These are phyloP conservation scores for Fusarium sp. DNA, from an alignment of 2,329 filamentous ascomycete species.

Conservation along the genomic window DNA sequence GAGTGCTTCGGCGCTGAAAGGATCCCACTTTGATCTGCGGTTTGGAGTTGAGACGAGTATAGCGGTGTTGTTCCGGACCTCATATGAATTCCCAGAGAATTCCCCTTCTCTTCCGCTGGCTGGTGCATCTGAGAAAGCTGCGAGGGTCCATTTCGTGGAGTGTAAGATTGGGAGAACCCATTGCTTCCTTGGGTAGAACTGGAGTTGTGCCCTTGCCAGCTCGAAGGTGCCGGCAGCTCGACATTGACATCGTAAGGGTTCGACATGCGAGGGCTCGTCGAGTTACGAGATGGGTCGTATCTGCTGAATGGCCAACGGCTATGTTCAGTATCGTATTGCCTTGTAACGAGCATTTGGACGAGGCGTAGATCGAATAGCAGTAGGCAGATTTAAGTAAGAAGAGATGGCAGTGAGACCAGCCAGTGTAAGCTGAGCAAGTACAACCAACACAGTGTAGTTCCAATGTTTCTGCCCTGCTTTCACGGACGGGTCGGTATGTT, in stretches of 20 bases:
- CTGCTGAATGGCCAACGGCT: constrained; percentile 67
- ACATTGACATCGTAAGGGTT: constrained; percentile 60
- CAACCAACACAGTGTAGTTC: constrained; percentile 40
- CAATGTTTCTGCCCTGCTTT: constrained; percentile 23
- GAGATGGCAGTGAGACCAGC: constrained; percentile 17
- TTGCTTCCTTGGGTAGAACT: constrained; percentile 60
- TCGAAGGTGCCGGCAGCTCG: constrained; percentile 64
- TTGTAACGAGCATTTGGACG: constrained; percentile 63
- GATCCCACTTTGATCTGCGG: constrained; percentile 10
- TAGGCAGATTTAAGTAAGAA: constrained; percentile 24
- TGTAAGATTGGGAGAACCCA: constrained; percentile 59
- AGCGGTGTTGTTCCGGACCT: constrained; percentile 59
- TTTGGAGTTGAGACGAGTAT: constrained; percentile 11
- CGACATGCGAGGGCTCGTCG: constrained; percentile 67
- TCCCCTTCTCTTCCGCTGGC: constrained; percentile 51
- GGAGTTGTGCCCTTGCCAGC: constrained; percentile 68
- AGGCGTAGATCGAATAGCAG: constrained; percentile 13
- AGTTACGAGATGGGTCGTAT: constrained; percentile 61
- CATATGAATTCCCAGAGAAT: constrained; percentile 73
- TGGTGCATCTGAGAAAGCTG: constrained; percentile 42
- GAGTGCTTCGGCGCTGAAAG: constrained; percentile 17
- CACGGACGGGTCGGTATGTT: constrained; percentile 33
- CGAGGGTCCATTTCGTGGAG: constrained; percentile 52
- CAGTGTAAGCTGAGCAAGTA: constrained; percentile 25
- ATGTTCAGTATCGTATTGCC: constrained; percentile 65